Base-by-base conservation (phyloP, 1,139 yeast species). In the Zygosaccharomyces sapae region DNA sequence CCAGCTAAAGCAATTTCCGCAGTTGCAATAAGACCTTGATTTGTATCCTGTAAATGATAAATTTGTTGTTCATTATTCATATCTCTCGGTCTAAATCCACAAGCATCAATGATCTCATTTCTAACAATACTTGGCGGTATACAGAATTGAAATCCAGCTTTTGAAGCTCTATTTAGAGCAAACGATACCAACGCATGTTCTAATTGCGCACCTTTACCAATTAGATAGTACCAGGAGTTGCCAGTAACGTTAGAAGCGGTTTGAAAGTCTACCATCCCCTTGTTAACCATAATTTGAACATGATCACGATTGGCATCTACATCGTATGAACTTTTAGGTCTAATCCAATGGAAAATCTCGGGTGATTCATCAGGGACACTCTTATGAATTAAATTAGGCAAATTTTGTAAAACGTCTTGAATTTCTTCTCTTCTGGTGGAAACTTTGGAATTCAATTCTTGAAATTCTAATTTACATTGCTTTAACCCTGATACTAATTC, bases 1-100 rank as follows among this genome's bases (percentile, higher is more conserved):
- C 90, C 97, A 0, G 97, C 98, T 31, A 94, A 67, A 0, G 98
- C 88, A 38, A 94, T 90, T 62, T 94, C 99, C 0, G 98, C 96
- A 0, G 99, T 94, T 1, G 97, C 99, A 0, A 92, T 83, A 33
- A 94, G 70, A 37, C 95, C 84, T 45, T 83, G 67, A 37, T 77
- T 80, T 5, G 62, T 65, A 33, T 62, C 59, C 1, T 71, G 68
- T 12, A 88, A 63, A 43, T 76, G 76, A 65, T 90, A 92, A 0
- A 89, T 82, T 62, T 92, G 99, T 47, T 83, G 83, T 58, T 89
- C 97, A 48, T 83, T 81, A 57, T 86, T 86, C 56, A 82, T 83
- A 62, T 92, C 98, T 49, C 95, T 79, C 6, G 99, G 99, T 62
- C 84, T 82, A 69, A 90, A 94, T 0, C 99, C 99, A 71, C 98